Evolutionary conservation across 106 monocot species (phyloP).

Genomic region (Narthecium ossifragum): DNA sequence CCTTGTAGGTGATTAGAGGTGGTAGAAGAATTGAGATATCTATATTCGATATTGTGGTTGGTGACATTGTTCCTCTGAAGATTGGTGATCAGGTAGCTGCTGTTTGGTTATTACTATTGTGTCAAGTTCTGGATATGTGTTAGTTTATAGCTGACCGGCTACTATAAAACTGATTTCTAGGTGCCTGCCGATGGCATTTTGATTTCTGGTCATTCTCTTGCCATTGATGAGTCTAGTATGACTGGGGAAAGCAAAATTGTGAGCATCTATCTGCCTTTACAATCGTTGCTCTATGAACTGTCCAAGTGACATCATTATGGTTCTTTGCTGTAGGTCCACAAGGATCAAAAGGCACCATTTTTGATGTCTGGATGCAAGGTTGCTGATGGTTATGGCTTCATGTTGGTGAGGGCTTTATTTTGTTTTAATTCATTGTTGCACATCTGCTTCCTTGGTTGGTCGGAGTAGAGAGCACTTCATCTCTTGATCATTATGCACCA

Average conservation of each 20-base stretch:
- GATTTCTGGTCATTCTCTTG: constrained; percentile 72
- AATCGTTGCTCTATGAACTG: background rate
- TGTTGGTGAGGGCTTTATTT: constrained; percentile 96
- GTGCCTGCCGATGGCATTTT: constrained; percentile 93
- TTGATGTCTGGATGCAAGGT: constrained; percentile 99
- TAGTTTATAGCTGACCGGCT: constrained; percentile 1
- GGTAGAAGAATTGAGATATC: constrained; percentile 60
- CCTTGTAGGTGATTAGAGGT: constrained; percentile 59
- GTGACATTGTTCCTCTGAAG: constrained; percentile 68
- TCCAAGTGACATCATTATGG: background rate
- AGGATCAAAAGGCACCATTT: constrained; percentile 83
- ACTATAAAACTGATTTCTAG: constrained; percentile 23
- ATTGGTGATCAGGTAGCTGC: constrained; percentile 80
- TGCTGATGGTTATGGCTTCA: constrained; percentile 87
- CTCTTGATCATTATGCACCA: too few relatives aligned
- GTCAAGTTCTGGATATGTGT: background rate
- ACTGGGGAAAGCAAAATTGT: constrained; percentile 97
- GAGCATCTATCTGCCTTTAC: constrained; percentile 14
- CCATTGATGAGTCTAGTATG: constrained; percentile 95
- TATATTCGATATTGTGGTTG: constrained; percentile 81
- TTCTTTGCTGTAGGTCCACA: constrained; percentile 53
- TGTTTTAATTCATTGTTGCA: too few relatives aligned
- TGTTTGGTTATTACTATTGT: background rate
- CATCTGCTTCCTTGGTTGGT: too few relatives aligned
- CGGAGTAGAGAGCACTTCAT: too few relatives aligned